Evolutionary conservation across 2,329 filamentous ascomycete species (phyloP).

Genomic region (Parastagonospora avenae): DNA sequence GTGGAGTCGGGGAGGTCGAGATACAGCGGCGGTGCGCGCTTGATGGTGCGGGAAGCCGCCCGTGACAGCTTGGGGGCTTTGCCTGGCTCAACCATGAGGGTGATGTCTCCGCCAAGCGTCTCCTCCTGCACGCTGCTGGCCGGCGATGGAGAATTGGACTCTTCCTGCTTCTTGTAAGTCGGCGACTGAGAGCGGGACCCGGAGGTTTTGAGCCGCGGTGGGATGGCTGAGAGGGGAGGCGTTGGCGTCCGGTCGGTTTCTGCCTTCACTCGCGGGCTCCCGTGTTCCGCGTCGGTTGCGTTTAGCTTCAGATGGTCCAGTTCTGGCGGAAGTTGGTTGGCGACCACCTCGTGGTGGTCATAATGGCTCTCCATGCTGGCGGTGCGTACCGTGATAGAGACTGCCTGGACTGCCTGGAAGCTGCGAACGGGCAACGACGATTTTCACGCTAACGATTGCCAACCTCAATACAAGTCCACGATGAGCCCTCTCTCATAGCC

Average conservation of each 20-base stretch:
- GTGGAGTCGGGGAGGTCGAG: constrained; percentile 78
- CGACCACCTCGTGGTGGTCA: constrained; percentile 39
- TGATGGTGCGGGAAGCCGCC: constrained; percentile 68
- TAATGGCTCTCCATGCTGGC: constrained; percentile 46
- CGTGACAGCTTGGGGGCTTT: constrained; percentile 74
- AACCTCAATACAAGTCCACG: no score
- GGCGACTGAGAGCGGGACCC: constrained; percentile 42
- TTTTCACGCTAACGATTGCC: no score
- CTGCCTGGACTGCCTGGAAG: no score
- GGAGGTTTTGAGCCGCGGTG: constrained; percentile 29
- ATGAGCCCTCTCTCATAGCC: no score
- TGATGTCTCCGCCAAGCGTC: constrained; percentile 64
- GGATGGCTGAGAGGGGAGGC: constrained; percentile 35
- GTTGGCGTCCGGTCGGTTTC: constrained; percentile 19
- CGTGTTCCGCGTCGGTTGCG: constrained; percentile 20
- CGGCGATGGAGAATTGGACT: constrained; percentile 44
- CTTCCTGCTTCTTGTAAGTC: constrained; percentile 29
- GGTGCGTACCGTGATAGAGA: background rate
- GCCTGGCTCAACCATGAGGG: constrained; percentile 64
- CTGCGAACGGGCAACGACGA: no score
- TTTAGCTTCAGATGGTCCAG: constrained; percentile 26
- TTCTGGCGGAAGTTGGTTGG: constrained; percentile 46
- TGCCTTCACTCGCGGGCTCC: background rate
- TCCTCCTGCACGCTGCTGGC: constrained; percentile 55
- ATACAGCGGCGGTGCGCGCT: constrained; percentile 70